Evolutionary conservation across 2,329 filamentous ascomycete genomes (phyloP).

Genomic region (Sclerotinia spermophila): DNA sequence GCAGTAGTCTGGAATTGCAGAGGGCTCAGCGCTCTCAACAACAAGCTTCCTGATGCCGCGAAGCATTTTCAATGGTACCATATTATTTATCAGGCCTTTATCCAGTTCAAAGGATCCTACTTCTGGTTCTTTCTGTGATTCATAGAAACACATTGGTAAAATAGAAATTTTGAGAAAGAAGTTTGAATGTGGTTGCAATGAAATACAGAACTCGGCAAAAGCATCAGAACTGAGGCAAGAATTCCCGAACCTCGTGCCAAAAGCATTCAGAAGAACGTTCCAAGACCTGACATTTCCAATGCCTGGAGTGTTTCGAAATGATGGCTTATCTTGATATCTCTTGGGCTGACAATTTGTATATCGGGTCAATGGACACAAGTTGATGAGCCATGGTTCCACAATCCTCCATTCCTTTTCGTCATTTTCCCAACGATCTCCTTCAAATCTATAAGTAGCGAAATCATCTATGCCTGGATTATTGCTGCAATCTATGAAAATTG

Average conservation of each 20-base stretch:
- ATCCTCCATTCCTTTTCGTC: not conserved
- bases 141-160: not conserved
- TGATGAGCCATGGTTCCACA: not conserved
- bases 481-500: not conserved
- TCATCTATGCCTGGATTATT: not conserved
- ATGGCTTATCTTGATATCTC: not conserved
- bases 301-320: not conserved
- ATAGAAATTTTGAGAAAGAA: not conserved
- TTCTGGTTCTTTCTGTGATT: not conserved
- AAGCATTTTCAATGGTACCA: not conserved
- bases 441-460: too few relatives aligned
- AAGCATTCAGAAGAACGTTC: not conserved
- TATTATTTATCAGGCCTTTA: not conserved
- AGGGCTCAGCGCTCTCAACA: not conserved
- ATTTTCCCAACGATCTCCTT: rapidly evolving
- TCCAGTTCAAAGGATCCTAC: not conserved
- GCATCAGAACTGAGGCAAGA: not conserved
- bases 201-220: not conserved
- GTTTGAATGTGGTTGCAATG: not conserved
- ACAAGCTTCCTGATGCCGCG: not conserved
- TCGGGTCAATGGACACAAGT: not conserved
- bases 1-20: not conserved
- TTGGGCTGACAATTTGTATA: not conserved
- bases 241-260: too few relatives aligned
- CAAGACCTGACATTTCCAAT: not conserved